phyloP scores from a whole-genome alignment of 441 rosid species.

The Croton setiger region DNA sequence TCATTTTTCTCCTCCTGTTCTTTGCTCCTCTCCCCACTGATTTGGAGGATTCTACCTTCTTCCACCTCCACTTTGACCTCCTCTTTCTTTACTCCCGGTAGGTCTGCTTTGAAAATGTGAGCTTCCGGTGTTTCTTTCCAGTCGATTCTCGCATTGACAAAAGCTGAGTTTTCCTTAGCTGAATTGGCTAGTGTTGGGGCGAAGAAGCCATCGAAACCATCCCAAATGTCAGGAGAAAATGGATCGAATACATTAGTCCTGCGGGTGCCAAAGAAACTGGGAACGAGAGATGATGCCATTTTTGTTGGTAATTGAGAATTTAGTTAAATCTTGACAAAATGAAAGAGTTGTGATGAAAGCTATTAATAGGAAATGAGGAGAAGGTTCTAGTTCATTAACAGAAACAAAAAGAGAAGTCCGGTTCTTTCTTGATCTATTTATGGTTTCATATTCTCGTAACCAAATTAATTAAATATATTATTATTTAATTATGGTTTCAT shows the following conservation, averaged over 20 bases:
- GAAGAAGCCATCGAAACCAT: not conserved
- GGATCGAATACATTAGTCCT: not conserved
- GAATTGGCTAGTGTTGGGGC: not conserved
- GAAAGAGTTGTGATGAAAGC: too few relatives aligned
- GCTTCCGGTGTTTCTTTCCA: slow-evolving; percentile 8
- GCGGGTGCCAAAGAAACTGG: not conserved
- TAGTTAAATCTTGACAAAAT: too few relatives aligned
- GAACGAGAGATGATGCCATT: not conserved
- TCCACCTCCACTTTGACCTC: slow-evolving; percentile 8
- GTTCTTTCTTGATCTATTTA: not conserved
- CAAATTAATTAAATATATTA: not conserved
- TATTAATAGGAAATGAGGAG: not conserved
- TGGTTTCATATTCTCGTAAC: not conserved
- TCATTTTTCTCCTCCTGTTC: slow-evolving; percentile 6
- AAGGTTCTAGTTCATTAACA: not conserved
- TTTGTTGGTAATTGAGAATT: too few relatives aligned
- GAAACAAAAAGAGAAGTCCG: not conserved
- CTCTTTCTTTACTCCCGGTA: slow-evolving; percentile 8
- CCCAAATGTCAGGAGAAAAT: not conserved
- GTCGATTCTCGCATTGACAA: not conserved
- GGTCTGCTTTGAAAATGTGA: slow-evolving; percentile 11
- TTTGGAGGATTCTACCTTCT: slow-evolving; percentile 9
- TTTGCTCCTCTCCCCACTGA: not conserved
- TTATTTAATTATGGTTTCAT: too few relatives aligned
- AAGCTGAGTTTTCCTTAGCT: not conserved